A percentile compares a stretch with the other conserved stretches of the same genome.
Conservation (phyloP, 441 rosid species). For the Gossypium aridum region DNA sequence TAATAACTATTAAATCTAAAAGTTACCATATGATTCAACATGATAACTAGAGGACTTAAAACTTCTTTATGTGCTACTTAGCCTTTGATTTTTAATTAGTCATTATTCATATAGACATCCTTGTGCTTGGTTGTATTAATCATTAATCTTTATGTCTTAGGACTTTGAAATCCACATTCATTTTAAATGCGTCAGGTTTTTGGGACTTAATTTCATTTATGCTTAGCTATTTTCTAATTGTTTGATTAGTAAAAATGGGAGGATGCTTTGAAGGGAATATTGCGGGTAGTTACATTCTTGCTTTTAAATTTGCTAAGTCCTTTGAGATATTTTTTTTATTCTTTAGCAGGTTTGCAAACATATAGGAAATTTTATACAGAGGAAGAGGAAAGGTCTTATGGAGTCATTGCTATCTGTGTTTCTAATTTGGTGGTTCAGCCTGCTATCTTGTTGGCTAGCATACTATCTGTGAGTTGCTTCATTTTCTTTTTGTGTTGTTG, state of each 20-base stretch:
- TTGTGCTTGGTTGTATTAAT: background rate
- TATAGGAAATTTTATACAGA: slow-evolving; percentile 31
- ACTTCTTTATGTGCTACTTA: background rate
- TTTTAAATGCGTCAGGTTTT: background rate
- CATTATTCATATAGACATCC: background rate
- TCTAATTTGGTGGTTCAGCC: slow-evolving; percentile 40
- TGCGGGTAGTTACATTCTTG: background rate
- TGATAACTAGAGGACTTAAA: background rate
- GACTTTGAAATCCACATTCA: background rate
- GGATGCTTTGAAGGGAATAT: background rate
- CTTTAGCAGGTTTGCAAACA: slow-evolving; percentile 34
- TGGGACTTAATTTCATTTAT: background rate
- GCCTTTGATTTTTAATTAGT: background rate
- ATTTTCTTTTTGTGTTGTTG: background rate
- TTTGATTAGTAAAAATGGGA: background rate
- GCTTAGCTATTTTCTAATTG: background rate
- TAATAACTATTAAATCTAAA: background rate
- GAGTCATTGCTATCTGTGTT: slow-evolving; percentile 47
- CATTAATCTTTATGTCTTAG: background rate
- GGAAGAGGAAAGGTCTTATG: slow-evolving; percentile 42
- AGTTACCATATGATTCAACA: background rate
- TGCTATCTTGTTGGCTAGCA: slow-evolving; percentile 34
- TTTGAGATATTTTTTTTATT: background rate
- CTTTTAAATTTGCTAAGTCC: background rate
- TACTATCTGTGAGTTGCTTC: slow-evolving; percentile 45